These are phyloP conservation scores for Russula abietina DNA, from an alignment of 768 basidiomycete genomes.

Conservation along the genomic window DNA sequence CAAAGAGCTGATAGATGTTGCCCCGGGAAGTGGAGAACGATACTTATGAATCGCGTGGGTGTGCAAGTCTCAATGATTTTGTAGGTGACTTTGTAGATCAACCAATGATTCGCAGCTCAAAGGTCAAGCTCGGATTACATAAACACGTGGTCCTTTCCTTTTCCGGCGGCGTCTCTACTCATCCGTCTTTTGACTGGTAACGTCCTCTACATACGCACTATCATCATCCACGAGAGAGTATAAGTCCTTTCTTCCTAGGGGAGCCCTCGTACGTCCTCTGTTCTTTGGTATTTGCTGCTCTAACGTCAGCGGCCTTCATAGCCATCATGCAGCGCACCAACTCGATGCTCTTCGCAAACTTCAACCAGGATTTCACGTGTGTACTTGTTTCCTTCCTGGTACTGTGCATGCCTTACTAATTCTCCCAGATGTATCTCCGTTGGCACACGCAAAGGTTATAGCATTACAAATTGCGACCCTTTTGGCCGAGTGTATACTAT, in stretches of 20 bases:
- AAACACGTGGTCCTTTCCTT: background rate
- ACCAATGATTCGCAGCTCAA: background rate
- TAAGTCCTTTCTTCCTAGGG: background rate
- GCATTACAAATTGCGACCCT: constrained; percentile 96
- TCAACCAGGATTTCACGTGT: constrained; percentile 96
- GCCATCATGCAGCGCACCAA: constrained; percentile 30
- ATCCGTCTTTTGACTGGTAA: constrained; percentile 4
- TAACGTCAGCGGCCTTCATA: background rate
- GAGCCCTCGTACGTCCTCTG: background rate
- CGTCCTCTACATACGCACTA: background rate
- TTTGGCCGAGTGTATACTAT: constrained; percentile 93
- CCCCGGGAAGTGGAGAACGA: background rate
- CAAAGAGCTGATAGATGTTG: background rate
- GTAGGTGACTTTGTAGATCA: background rate
- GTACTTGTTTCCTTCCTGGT: constrained; percentile 26
- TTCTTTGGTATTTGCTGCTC: background rate
- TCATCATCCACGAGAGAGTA: background rate
- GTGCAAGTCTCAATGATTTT: background rate
- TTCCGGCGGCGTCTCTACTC: background rate
- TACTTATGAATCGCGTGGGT: background rate
- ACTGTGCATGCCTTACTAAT: constrained; percentile 8
- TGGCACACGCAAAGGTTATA: constrained; percentile 92
- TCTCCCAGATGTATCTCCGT: constrained; percentile 75
- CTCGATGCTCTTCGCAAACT: constrained; percentile 79
- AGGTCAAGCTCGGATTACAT: constrained; percentile 6